Evolutionary conservation across 192 early-diverging fungal genomes (phyloP).

Genomic region (Coemansia sp.): DNA sequence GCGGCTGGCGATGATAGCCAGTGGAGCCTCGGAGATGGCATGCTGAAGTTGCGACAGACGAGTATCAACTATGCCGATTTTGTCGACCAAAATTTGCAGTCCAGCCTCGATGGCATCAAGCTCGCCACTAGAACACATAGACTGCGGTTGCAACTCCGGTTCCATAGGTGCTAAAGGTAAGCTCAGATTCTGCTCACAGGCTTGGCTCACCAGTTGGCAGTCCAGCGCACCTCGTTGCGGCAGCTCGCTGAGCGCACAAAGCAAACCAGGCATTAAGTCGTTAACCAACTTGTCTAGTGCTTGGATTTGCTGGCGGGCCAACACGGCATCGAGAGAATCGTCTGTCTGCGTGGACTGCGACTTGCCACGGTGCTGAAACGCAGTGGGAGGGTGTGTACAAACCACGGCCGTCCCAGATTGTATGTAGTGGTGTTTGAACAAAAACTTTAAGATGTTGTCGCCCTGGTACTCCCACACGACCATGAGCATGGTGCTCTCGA

Average conservation of each 20-base stretch:
- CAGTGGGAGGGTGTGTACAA: not conserved
- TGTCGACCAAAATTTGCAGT: not conserved
- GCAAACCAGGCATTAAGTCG: constrained; percentile 24
- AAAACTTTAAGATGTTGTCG: constrained; percentile 30
- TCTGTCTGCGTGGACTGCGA: constrained; percentile 2
- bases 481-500: constrained; percentile 29
- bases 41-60: not conserved
- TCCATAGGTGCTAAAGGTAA: no score
- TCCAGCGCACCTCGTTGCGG: constrained; percentile 12
- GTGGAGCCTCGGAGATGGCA: not conserved
- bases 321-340: not conserved
- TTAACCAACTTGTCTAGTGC: constrained; percentile 22
- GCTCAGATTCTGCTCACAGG: not conserved
- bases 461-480: constrained; percentile 40
- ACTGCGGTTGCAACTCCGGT: not conserved
- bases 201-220: not conserved
- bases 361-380: not conserved
- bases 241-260: constrained; percentile 20
- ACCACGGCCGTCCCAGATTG: constrained; percentile 1
- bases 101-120: not conserved
- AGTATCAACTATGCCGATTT: constrained; percentile 1
- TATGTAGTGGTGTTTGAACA: constrained; percentile 20
- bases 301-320: constrained; percentile 5
- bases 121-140: not conserved
- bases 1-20: not conserved